These are phyloP conservation scores for Clarireedia homoeocarpa DNA, from an alignment of 2,329 filamentous ascomycete genomes.

Conservation along the genomic window DNA sequence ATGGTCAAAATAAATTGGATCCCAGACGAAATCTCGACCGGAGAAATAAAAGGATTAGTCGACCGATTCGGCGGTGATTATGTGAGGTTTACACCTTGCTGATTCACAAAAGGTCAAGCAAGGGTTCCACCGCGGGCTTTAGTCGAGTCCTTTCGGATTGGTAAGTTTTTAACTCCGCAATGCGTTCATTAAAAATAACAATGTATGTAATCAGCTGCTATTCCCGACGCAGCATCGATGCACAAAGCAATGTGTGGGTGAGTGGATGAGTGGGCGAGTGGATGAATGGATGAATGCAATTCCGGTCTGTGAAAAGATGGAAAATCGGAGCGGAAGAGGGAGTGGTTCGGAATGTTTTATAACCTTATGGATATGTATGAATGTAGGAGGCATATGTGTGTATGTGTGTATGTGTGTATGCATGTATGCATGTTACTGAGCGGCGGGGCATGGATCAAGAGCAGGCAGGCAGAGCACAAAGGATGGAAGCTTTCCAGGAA, in stretches of 20 bases:
- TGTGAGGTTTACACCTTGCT: neutral
- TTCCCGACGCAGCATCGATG: neutral
- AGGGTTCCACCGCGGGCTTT: neutral
- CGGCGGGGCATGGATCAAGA: too few species aligned
- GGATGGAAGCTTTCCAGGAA: too few species aligned
- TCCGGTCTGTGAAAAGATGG: too few species aligned
- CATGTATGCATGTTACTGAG: neutral
- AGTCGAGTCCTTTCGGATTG: neutral
- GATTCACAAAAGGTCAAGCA: neutral
- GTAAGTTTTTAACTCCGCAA: neutral
- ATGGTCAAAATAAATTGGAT: neutral
- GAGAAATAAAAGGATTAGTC: neutral
- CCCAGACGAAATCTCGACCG: neutral
- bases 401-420: neutral
- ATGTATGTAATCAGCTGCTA: neutral
- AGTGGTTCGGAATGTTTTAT: neutral
- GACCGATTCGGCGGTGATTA: slow-evolving; percentile 1
- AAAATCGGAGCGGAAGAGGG: neutral
- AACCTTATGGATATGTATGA: neutral
- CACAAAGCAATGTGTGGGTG: neutral
- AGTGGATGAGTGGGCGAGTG: neutral
- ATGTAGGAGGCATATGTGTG: neutral
- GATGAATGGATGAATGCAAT: neutral
- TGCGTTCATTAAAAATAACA: neutral
- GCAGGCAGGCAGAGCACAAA: too few species aligned